These are phyloP conservation scores for Psilocybe subaeruginosa DNA, from an alignment of 768 basidiomycete genomes.

Conservation along the genomic window DNA sequence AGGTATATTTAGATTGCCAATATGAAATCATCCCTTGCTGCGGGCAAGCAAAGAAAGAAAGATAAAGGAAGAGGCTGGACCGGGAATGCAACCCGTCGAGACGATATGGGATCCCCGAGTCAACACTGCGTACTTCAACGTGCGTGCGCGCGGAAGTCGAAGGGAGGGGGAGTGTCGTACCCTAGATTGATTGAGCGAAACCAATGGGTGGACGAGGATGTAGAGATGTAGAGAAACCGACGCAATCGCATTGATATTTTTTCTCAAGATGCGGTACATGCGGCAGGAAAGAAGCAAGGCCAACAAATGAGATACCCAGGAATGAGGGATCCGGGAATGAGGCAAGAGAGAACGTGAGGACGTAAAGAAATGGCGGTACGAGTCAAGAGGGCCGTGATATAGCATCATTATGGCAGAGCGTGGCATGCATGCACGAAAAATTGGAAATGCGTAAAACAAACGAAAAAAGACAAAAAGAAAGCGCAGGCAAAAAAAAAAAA, in stretches of 20 bases:
- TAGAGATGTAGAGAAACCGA: not conserved
- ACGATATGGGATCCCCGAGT: no score
- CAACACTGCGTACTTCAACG: no score
- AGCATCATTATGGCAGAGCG: no score
- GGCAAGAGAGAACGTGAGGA: not conserved
- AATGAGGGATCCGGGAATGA: no score
- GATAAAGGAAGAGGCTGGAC: not conserved
- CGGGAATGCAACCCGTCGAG: no score
- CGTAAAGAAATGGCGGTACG: not conserved
- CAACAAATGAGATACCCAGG: not conserved
- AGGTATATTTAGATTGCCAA: not conserved
- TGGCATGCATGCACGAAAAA: no score
- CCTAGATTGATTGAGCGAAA: not conserved
- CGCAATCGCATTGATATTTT: not conserved
- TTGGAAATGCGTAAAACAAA: not conserved
- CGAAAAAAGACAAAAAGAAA: not conserved
- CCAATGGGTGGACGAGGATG: not conserved
- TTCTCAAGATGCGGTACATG: not conserved
- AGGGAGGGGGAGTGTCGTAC: not conserved
- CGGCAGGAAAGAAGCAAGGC: not conserved
- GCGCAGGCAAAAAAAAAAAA: not conserved
- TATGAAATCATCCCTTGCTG: slow-evolving; percentile 3
- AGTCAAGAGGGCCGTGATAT: not conserved
- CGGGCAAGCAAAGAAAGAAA: not conserved
- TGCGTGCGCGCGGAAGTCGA: no score